A percentile compares a stretch with the other conserved stretches of the same genome.
These are phyloP conservation scores for Dictyostelium capitatum DNA, from an alignment of 78 protist genomes.

Conservation along the genomic window DNA sequence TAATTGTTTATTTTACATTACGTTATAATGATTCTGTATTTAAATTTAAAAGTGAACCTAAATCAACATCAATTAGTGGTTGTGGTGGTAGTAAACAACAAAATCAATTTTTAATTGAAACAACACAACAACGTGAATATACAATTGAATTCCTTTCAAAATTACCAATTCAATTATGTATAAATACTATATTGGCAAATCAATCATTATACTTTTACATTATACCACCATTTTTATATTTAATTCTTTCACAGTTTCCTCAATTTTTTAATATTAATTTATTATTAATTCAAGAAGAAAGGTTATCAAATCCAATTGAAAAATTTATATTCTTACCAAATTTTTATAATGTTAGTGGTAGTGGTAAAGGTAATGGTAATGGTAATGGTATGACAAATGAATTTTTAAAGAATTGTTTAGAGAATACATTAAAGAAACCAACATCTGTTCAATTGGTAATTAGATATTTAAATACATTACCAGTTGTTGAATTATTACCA, in stretches of 20 bases:
- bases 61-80: not conserved
- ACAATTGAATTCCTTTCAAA: slow-evolving; percentile 53
- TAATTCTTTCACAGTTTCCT: slow-evolving; percentile 55
- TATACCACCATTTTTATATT: slow-evolving; percentile 63
- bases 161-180: slow-evolving; percentile 65
- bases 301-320: slow-evolving; percentile 16
- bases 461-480: slow-evolving; percentile 22
- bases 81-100: slow-evolving; percentile 8
- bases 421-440: slow-evolving; percentile 13
- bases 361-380: not conserved
- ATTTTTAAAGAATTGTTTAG: not conserved
- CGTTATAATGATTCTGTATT: slow-evolving; percentile 52
- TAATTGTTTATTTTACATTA: slow-evolving; percentile 40
- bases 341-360: not conserved
- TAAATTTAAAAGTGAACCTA: slow-evolving; percentile 36
- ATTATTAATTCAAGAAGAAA: slow-evolving; percentile 46
- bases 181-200: slow-evolving; percentile 18
- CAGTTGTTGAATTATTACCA: not conserved
- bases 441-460: slow-evolving; percentile 44
- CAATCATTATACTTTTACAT: slow-evolving; percentile 49
- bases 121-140: slow-evolving; percentile 60
- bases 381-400: not conserved
- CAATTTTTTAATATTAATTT: slow-evolving; percentile 56
- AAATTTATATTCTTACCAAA: not conserved
- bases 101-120: slow-evolving; percentile 3